Percentiles rank a stretch among this genome's conserved stretches.
phyloP scores from a whole-genome alignment of 352 stramenopile genomes.

The Globisporangium uncinulatum region DNA sequence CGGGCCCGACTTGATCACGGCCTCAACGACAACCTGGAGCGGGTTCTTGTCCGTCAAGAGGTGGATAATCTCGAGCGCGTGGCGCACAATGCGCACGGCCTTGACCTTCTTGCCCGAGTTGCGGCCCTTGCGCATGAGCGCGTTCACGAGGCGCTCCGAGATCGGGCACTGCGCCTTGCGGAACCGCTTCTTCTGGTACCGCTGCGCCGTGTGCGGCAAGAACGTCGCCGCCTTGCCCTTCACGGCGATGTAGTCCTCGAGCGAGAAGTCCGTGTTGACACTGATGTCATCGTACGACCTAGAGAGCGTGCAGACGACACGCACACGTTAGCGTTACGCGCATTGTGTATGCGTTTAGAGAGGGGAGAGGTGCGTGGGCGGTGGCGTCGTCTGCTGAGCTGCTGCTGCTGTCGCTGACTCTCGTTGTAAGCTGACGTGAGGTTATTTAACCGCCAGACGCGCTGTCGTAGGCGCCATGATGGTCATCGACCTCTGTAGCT shows the following conservation, averaged over 20 bases:
- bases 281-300: slow-evolving; percentile 99
- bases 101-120: slow-evolving; percentile 99
- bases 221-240: slow-evolving; percentile 98
- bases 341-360: background rate
- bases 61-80: slow-evolving; percentile 99
- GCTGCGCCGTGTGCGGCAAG: slow-evolving; percentile 98
- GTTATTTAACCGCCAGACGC: too few species aligned
- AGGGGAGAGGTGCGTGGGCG: background rate
- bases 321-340: background rate
- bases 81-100: slow-evolving; percentile 97
- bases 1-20: slow-evolving; percentile 93
- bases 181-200: slow-evolving; percentile 99
- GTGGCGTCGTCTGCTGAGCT: too few species aligned
- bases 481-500: too few species aligned
- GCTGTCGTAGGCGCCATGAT: too few species aligned
- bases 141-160: slow-evolving; percentile 96
- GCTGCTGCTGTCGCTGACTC: too few species aligned
- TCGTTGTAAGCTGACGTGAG: too few species aligned
- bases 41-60: slow-evolving; percentile 99
- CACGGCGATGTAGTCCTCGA: slow-evolving; percentile 99
- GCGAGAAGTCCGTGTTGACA: slow-evolving; percentile 95
- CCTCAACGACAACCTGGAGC: slow-evolving; percentile 94
- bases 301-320: slow-evolving; percentile 4
- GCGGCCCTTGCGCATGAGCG: slow-evolving; percentile 98
- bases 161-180: slow-evolving; percentile 99